Percentiles rank a stretch among this genome's conserved stretches.
phyloP scores from a whole-genome alignment of 257 asterid genomes.

The Gynochthodes officinalis region DNA sequence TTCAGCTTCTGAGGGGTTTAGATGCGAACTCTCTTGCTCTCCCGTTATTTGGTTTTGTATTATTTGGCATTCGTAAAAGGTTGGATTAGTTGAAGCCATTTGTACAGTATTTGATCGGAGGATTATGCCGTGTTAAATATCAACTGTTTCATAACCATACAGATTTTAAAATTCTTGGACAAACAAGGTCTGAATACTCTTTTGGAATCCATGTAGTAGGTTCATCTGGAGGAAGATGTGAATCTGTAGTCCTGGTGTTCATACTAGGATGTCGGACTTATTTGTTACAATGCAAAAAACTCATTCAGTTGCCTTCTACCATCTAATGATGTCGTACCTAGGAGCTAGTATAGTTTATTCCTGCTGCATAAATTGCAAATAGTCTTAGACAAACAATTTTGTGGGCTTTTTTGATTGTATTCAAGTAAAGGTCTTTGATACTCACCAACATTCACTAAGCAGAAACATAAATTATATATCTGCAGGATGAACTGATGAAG shows the following conservation, averaged over 20 bases:
- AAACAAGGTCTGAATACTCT: neutral
- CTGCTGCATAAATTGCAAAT: neutral
- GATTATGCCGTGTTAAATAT: neutral
- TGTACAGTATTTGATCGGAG: neutral
- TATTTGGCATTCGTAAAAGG: neutral
- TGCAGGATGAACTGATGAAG: constrained; percentile 65
- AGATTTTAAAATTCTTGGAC: neutral
- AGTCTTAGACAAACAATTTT: neutral
- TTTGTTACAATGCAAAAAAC: neutral
- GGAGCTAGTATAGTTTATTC: neutral
- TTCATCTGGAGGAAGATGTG: neutral
- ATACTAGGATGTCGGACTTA: neutral
- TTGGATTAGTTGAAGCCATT: neutral
- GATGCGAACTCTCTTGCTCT: neutral
- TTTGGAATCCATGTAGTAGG: neutral
- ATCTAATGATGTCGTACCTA: neutral
- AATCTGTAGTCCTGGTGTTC: neutral
- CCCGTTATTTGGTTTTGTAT: neutral
- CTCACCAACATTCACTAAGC: neutral
- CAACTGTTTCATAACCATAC: no score
- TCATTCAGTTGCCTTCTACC: neutral
- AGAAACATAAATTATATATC: neutral
- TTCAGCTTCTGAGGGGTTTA: neutral
- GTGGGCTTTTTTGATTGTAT: neutral
- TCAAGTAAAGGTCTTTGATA: neutral